Evolutionary conservation across 148 eudicot genomes (phyloP).

Genomic region (Silene latifolia): DNA sequence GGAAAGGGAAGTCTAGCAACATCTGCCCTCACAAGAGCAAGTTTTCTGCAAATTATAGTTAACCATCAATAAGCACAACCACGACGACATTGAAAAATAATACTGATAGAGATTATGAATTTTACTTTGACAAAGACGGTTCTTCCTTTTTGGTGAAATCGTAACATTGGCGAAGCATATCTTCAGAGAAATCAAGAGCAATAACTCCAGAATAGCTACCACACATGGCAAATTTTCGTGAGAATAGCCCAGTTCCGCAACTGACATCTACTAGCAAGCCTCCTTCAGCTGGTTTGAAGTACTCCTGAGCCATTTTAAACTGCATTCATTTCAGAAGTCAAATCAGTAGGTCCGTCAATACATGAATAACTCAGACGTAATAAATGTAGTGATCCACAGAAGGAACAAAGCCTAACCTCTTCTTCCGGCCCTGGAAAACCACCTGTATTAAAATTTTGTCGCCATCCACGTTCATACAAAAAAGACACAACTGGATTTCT

Average conservation of each 20-base stretch:
- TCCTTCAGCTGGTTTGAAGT: conserved; percentile 79
- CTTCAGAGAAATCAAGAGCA: conserved; percentile 95
- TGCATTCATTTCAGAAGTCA: conserved; percentile 35
- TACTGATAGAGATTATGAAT: conserved; percentile 9
- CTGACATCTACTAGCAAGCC: conserved; percentile 89
- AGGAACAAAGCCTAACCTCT: conserved; percentile 56
- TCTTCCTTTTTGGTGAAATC: conserved; percentile 77
- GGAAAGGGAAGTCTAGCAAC: conserved; percentile 90
- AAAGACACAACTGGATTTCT: conserved; percentile 97
- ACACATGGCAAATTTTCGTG: conserved; percentile 80
- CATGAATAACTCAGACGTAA: background rate
- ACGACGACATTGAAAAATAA: background rate
- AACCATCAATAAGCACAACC: conserved; percentile 18
- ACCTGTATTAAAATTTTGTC: conserved; percentile 77
- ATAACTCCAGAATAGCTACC: conserved; percentile 71
- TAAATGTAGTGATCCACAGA: background rate
- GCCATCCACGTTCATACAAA: conserved; percentile 97
- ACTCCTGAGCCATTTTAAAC: conserved; percentile 97
- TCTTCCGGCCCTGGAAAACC: conserved; percentile 97
- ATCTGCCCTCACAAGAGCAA: conserved; percentile 97
- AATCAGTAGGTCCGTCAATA: conserved; percentile 6
- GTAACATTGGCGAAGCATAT: conserved; percentile 92
- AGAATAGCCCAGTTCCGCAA: conserved; percentile 95
- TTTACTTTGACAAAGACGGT: conserved; percentile 53
- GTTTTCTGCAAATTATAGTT: conserved; percentile 51